Conservation (phyloP, 176 grass and related monocot genomes). For the Carex parvula region DNA sequence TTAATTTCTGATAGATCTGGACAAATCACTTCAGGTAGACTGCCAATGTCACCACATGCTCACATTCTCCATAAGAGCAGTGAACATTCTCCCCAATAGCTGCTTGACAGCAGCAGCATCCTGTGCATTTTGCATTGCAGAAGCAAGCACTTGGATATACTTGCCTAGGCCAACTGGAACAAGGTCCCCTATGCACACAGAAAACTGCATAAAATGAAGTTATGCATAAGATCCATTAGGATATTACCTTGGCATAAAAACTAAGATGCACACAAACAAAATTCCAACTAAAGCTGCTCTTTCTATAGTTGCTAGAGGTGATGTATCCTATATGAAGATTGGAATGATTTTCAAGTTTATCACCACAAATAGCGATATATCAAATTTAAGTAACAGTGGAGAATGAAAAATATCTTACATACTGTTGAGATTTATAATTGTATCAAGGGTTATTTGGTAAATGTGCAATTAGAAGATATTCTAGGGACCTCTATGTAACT, state of each 20-base stretch:
- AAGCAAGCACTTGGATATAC: conserved; percentile 74
- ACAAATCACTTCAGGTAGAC: conserved; percentile 57
- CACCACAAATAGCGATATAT: background rate
- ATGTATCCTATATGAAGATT: background rate
- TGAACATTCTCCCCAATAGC: conserved; percentile 79
- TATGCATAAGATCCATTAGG: background rate
- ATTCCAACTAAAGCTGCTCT: background rate
- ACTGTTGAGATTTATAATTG: too few relatives aligned
- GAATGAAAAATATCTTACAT: background rate
- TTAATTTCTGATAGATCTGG: conserved; percentile 65
- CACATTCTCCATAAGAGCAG: conserved; percentile 77
- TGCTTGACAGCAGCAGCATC: conserved; percentile 49
- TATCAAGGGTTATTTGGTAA: too few relatives aligned
- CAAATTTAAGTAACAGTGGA: background rate
- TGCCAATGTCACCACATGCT: conserved; percentile 71
- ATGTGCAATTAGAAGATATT: too few relatives aligned
- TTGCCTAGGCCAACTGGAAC: conserved; percentile 80
- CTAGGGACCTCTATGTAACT: too few relatives aligned
- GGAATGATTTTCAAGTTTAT: background rate
- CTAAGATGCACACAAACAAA: background rate
- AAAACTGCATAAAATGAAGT: conserved; percentile 51
- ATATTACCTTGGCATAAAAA: background rate
- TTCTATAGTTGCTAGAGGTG: background rate
- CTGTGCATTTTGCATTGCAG: conserved; percentile 51
- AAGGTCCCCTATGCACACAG: conserved; percentile 70